Evolutionary conservation across 2,329 filamentous ascomycete genomes (phyloP).

Genomic region (Aureobasidium sp.): DNA sequence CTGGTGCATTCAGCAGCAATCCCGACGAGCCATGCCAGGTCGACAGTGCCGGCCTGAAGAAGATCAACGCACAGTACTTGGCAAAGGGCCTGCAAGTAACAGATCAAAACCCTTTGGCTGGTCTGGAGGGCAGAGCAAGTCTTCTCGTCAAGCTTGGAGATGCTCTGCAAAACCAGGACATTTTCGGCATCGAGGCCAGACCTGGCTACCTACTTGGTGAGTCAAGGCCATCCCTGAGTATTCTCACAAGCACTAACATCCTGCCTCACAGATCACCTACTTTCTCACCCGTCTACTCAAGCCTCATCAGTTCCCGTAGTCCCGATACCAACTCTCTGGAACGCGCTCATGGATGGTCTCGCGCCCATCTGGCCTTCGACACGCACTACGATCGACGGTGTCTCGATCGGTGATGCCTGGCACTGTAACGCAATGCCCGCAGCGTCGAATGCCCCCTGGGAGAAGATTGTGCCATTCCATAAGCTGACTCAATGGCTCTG

Average conservation of each 20-base stretch:
- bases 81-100: conserved; percentile 79
- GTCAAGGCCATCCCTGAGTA: conserved; percentile 22
- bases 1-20: conserved; percentile 80
- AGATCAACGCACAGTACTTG: conserved; percentile 65
- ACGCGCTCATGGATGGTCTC: conserved; percentile 79
- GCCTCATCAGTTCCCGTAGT: conserved; percentile 84
- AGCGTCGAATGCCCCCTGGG: conserved; percentile 63
- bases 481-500: conserved; percentile 93
- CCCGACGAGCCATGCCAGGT: conserved; percentile 78
- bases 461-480: conserved; percentile 83
- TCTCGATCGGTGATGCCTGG: conserved; percentile 90
- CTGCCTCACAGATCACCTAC: conserved; percentile 66
- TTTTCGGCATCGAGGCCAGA: conserved; percentile 75
- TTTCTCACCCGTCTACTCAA: conserved; percentile 83
- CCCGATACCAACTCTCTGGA: conserved; percentile 81
- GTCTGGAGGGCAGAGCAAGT: conserved; percentile 75
- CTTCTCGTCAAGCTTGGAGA: conserved; percentile 68
- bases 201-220: conserved; percentile 92
- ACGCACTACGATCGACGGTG: conserved; percentile 78
- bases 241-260: conserved; percentile 15
- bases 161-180: conserved; percentile 71
- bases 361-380: conserved; percentile 82
- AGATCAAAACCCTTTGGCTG: conserved; percentile 72
- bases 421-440: conserved; percentile 78
- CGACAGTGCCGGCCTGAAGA: conserved; percentile 71